phyloP scores from a whole-genome alignment of 1,284 basidiomycete species.

The Irpex rosettiformis region DNA sequence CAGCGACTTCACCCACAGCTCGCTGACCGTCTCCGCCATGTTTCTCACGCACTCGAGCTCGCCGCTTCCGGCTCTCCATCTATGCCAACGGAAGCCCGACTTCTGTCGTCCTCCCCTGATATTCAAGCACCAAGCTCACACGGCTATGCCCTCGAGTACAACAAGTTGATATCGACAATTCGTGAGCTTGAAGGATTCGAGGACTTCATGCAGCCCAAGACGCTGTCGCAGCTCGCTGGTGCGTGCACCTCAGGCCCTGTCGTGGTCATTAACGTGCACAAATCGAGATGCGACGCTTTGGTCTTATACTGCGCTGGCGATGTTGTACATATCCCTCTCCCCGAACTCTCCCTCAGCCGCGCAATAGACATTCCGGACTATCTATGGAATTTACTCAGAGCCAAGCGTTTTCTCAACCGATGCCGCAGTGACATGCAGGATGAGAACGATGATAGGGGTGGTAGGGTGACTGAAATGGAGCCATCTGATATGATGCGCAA shows the following conservation, averaged over 20 bases:
- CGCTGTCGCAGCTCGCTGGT: not conserved
- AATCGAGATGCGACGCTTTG: not conserved
- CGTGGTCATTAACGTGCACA: not conserved
- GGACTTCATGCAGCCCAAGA: not conserved
- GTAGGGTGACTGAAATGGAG: too few relatives aligned
- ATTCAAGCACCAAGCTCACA: not conserved
- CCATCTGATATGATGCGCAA: too few relatives aligned
- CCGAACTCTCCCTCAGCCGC: not conserved
- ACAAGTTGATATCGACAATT: not conserved
- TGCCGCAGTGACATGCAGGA: not conserved
- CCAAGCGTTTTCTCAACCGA: not conserved
- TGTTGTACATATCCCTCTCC: not conserved
- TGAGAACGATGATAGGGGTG: not conserved
- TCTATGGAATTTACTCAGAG: not conserved
- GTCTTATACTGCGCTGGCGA: not conserved
- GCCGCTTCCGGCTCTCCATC: too few relatives aligned
- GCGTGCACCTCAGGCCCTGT: not conserved
- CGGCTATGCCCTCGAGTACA: not conserved
- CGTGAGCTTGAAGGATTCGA: not conserved
- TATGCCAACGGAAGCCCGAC: not conserved
- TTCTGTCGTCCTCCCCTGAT: not conserved
- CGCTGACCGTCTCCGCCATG: not conserved
- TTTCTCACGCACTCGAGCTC: not conserved
- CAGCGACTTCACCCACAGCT: not conserved
- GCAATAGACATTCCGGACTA: not conserved